phyloP scores from a whole-genome alignment of 2,329 filamentous ascomycete species.

The Orbilia ellipsospora region DNA sequence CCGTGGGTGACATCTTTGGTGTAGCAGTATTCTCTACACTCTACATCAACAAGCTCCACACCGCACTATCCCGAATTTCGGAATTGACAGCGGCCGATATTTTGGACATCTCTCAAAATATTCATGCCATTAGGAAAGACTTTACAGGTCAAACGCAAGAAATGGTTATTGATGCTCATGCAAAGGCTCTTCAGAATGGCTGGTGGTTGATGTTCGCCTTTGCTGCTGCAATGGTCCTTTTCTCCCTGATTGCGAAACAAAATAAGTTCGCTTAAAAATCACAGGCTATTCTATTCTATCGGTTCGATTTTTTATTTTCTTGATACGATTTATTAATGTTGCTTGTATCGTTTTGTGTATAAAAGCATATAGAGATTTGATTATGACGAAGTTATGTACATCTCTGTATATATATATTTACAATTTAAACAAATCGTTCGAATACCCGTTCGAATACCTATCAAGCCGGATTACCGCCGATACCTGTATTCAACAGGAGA shows the following conservation, averaged over 20 bases:
- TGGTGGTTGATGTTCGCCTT: constrained; percentile 40
- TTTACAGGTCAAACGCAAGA: constrained; percentile 12
- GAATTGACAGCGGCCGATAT: constrained; percentile 20
- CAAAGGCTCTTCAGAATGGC: constrained; percentile 19
- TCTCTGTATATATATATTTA: too few relatives aligned
- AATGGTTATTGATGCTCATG: constrained; percentile 21
- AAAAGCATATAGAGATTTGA: not conserved
- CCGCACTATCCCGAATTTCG: constrained; percentile 14
- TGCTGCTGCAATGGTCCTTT: constrained; percentile 15
- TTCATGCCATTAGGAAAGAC: constrained; percentile 20
- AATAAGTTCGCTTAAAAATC: constrained; percentile 17
- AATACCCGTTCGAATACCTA: too few relatives aligned
- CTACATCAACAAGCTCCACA: constrained; percentile 30
- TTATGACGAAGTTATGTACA: too few relatives aligned
- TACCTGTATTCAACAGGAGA: constrained; percentile 2
- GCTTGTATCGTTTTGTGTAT: not conserved
- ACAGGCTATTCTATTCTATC: too few relatives aligned
- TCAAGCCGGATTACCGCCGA: not conserved
- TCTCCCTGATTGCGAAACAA: constrained; percentile 29
- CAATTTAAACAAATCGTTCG: too few relatives aligned
- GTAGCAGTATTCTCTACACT: constrained; percentile 18
- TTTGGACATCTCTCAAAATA: constrained; percentile 18
- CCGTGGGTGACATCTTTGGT: constrained; percentile 32
- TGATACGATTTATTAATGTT: too few relatives aligned
- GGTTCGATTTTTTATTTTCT: too few relatives aligned